Conservation (phyloP, 2,329 filamentous ascomycete genomes). For the Aaosphaeria pasadenensis region DNA sequence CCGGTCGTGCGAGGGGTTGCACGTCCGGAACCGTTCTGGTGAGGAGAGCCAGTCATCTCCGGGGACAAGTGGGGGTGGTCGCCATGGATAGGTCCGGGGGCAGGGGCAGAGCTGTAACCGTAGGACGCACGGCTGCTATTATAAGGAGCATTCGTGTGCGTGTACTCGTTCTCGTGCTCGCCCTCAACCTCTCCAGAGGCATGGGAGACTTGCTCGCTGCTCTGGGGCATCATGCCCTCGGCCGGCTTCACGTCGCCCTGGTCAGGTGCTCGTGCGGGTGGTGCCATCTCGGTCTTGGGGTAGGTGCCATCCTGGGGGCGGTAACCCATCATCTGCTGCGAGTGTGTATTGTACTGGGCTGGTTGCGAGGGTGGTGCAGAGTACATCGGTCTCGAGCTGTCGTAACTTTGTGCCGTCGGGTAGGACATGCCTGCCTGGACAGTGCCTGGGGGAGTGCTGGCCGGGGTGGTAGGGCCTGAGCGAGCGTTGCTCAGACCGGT, state of each 20-base stretch:
- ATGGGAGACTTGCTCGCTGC: constrained; percentile 51
- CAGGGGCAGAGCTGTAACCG: constrained; percentile 67
- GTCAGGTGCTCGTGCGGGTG: constrained; percentile 65
- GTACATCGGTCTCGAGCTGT: constrained; percentile 76
- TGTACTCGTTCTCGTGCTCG: constrained; percentile 82
- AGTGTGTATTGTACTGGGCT: constrained; percentile 64
- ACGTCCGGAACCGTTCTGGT: constrained; percentile 77
- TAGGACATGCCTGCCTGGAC: constrained; percentile 81
- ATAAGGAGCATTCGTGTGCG: constrained; percentile 72
- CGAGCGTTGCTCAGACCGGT: constrained; percentile 73
- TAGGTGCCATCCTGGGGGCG: constrained; percentile 58
- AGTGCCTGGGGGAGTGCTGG: constrained; percentile 80
- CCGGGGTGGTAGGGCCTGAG: constrained; percentile 87
- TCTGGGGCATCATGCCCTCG: constrained; percentile 56
- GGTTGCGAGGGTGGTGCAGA: constrained; percentile 65
- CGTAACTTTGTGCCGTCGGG: constrained; percentile 68
- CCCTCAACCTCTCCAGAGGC: constrained; percentile 61
- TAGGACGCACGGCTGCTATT: constrained; percentile 71
- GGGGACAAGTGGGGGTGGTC: constrained; percentile 76
- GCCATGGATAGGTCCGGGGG: constrained; percentile 63
- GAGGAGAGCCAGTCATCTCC: constrained; percentile 81
- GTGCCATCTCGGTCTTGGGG: constrained; percentile 85
- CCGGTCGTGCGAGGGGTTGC: constrained; percentile 80
- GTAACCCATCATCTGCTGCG: constrained; percentile 65
- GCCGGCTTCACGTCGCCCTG: constrained; percentile 61